Base-by-base conservation (phyloP, 305 asterid species). In the Solanum aculeatissimum region DNA sequence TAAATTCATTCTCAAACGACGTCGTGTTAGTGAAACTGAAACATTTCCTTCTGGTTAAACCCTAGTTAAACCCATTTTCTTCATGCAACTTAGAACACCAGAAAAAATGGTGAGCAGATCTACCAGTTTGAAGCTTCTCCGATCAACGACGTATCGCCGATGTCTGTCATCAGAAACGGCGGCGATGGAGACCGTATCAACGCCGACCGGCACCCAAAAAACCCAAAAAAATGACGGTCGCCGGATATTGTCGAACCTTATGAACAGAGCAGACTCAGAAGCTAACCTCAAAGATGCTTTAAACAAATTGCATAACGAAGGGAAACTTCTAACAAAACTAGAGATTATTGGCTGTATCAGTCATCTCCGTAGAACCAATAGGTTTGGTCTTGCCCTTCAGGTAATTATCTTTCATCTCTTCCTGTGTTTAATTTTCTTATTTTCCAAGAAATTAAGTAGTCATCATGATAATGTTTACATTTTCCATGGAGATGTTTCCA, bases 381-480 rank as follows among this genome's bases (percentile, higher is more conserved):
- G 89, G 53, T 88, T 71, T 84, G 53, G 23, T 71, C 79, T 88
- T 18, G 94, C 96, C 38, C 91, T 92, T 71, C 94, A 92, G 98
- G 98, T 92, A 47, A 25, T 16, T 70, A 57, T 66, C 29, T 15
- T 9, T n/a, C 55, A 47, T 80, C 47, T 42, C 74, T 16, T n/a
- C n/a, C 23, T 38, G 9, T 29, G 43, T 3, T 29, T 35, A 69
- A 21, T 38, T 9, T 35, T n/a, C 19, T 40, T 55, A 55, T 19
- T 55, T 6, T 55, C n/a, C 25, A 19, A 55, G 62, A 18, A 19
- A 18, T 69, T 69, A 69, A 40, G 16, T 75, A 47, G 16, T 18
- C 69, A 0, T 49, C 7, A 27, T 77, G 27, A 77, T 77, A 77
- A 29, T 29, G 65, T 29, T 51, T 1, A 77, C 29, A 51, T 49